Conservation (phyloP, 345 rosid genomes). For the Erysimum cheiranthoides region DNA sequence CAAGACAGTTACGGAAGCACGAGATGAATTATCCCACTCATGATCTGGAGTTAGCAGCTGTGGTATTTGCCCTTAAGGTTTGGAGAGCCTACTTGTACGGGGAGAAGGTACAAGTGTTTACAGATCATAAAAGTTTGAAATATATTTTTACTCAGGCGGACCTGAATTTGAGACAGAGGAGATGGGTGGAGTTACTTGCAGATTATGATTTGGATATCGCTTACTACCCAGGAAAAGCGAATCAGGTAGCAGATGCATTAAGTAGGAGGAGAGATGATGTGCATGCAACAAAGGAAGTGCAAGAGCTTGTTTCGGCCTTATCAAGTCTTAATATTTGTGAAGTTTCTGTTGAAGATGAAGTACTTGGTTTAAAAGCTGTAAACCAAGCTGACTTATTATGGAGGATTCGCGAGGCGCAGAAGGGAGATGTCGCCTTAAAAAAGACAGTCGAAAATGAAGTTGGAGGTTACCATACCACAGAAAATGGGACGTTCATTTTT, state of each 20-base stretch:
- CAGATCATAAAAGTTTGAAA: not conserved
- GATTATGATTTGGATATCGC: not conserved
- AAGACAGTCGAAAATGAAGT: not conserved
- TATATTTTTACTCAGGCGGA: not conserved
- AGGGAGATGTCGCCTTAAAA: not conserved
- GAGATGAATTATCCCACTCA: not conserved
- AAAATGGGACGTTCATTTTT: not conserved
- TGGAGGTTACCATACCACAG: not conserved
- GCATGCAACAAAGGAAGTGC: too few relatives aligned
- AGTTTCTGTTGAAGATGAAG: not conserved
- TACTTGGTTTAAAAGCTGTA: not conserved
- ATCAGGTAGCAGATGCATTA: not conserved
- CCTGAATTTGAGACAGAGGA: not conserved
- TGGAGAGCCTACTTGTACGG: not conserved
- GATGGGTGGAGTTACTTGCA: not conserved
- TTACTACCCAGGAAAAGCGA: not conserved
- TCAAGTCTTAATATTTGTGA: not conserved
- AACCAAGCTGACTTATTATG: not conserved
- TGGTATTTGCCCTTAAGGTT: not conserved
- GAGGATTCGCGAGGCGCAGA: not conserved
- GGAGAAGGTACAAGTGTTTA: not conserved
- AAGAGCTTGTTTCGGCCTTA: not conserved
- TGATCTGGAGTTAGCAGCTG: not conserved
- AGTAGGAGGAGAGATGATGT: not conserved
- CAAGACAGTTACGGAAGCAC: not conserved